These are phyloP conservation scores for Rauvolfia tetraphylla DNA, from an alignment of 257 asterid species.

Conservation along the genomic window DNA sequence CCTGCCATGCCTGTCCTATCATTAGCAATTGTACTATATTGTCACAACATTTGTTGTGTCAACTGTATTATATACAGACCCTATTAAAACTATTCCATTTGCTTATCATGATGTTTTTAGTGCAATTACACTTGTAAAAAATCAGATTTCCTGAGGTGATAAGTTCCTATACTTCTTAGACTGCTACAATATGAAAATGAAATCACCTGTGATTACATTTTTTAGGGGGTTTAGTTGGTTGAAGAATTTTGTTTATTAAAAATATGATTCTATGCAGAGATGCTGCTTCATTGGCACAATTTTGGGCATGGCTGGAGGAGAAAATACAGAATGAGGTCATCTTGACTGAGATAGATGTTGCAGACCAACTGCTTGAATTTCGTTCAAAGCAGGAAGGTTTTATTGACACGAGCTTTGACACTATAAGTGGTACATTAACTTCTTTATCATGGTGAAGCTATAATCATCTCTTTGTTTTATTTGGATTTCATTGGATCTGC, in stretches of 20 bases:
- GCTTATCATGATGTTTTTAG: background rate
- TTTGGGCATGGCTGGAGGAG: conserved; percentile 96
- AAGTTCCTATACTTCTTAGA: background rate
- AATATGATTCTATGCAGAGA: conserved; percentile 48
- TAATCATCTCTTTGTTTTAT: conserved; percentile 6
- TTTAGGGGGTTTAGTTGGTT: background rate
- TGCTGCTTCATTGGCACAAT: conserved; percentile 91
- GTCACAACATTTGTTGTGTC: background rate
- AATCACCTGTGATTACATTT: background rate
- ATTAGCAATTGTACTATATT: background rate
- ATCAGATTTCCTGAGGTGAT: background rate
- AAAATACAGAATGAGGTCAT: conserved; percentile 48
- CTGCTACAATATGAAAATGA: background rate
- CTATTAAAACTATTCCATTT: background rate
- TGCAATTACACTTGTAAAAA: background rate
- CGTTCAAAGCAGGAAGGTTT: conserved; percentile 86
- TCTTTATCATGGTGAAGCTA: conserved; percentile 17
- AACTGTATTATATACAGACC: background rate
- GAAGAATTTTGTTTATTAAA: background rate
- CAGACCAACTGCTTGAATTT: conserved; percentile 78
- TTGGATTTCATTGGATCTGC: background rate
- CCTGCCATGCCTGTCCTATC: background rate
- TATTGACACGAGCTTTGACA: conserved; percentile 88
- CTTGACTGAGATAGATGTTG: conserved; percentile 82
- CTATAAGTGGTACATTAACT: conserved; percentile 78